phyloP scores from a whole-genome alignment of 768 basidiomycete species.

The Auricularia heimuer region DNA sequence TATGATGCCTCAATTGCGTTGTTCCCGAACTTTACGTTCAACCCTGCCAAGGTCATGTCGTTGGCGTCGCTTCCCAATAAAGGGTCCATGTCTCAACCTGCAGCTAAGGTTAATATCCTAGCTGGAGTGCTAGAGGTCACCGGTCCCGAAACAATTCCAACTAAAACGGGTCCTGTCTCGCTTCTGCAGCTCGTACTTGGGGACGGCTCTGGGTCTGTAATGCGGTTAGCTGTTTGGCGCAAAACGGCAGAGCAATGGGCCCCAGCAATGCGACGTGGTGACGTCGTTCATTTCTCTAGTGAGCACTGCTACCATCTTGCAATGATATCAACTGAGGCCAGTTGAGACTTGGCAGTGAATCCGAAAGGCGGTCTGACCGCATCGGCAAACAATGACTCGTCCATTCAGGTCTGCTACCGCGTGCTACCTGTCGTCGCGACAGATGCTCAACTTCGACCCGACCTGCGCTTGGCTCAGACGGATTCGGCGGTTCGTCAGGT shows the following conservation, averaged over 20 bases:
- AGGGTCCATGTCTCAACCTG: not conserved
- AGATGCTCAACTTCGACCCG: not conserved
- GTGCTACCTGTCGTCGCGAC: not conserved
- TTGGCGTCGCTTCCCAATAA: not conserved
- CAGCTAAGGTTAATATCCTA: not conserved
- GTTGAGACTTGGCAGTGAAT: not conserved
- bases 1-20: not conserved
- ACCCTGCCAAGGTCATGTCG: not conserved
- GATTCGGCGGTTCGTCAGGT: not conserved
- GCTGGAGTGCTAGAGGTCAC: not conserved
- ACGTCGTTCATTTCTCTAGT: not conserved
- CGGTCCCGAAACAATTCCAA: not conserved
- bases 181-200: not conserved
- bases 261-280: not conserved
- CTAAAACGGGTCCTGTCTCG: not conserved
- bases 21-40: not conserved
- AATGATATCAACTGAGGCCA: not conserved
- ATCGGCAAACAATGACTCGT: not conserved
- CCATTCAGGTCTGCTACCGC: not conserved
- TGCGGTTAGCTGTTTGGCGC: not conserved
- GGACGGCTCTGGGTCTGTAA: not conserved
- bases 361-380: not conserved
- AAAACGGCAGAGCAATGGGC: not conserved
- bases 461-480: not conserved
- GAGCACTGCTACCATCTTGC: not conserved